Evolutionary conservation across 306 rosid species (phyloP).

Genomic region (Abrus pulchellus): DNA sequence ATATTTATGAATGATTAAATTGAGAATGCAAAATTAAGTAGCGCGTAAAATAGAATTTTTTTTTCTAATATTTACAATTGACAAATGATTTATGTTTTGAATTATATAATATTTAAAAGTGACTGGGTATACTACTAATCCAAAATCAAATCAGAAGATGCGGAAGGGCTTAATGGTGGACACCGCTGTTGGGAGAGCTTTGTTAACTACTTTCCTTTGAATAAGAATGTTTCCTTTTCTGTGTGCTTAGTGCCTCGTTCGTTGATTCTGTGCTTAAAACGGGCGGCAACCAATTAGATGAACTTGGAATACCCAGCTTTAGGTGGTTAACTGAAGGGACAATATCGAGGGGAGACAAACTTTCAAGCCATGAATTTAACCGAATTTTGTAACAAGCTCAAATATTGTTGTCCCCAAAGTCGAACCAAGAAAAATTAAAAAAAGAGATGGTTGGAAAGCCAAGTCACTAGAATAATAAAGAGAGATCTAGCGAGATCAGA

Average conservation of each 20-base stretch:
- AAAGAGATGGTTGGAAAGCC: not conserved
- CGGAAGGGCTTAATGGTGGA: not conserved
- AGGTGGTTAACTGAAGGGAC: conserved; percentile 19
- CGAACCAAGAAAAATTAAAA: conserved; percentile 8
- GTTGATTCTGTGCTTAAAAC: conserved; percentile 1
- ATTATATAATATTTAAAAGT: too few relatives aligned
- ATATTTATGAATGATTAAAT: too few relatives aligned
- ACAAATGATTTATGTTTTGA: too few relatives aligned
- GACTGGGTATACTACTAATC: too few relatives aligned
- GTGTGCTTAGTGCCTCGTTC: not conserved
- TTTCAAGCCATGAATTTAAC: conserved; percentile 19
- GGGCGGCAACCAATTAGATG: not conserved
- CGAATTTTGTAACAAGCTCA: not conserved
- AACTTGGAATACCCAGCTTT: conserved; percentile 14
- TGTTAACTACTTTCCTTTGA: not conserved
- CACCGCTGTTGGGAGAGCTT: not conserved
- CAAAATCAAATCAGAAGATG: too few relatives aligned
- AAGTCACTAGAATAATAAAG: conserved; percentile 16
- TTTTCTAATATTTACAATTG: too few relatives aligned
- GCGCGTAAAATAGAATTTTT: too few relatives aligned
- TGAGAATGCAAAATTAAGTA: too few relatives aligned
- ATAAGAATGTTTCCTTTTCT: conserved; percentile 8
- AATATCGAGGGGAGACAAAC: conserved; percentile 29
- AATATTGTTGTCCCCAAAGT: conserved; percentile 22
- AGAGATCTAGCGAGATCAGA: conserved; percentile 12